These are phyloP conservation scores for Exsudoporus floridanus DNA, from an alignment of 1,284 basidiomycete genomes.

Conservation along the genomic window DNA sequence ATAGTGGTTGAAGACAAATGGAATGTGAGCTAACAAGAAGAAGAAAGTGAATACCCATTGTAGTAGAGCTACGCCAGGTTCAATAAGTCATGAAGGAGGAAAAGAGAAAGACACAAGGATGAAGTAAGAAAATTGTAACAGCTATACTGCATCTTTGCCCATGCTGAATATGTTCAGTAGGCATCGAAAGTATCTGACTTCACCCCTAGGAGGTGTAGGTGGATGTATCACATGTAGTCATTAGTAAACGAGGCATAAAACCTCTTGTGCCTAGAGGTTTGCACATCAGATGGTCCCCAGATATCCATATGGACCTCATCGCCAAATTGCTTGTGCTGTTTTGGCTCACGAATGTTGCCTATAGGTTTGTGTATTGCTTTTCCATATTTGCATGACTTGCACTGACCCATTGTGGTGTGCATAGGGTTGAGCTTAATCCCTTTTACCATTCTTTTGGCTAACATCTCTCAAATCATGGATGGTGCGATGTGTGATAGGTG, in stretches of 20 bases:
- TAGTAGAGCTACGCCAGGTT: too few species aligned
- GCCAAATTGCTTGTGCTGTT: fast-evolving
- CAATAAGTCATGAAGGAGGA: too few species aligned
- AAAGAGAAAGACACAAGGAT: too few species aligned
- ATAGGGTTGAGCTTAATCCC: neutral
- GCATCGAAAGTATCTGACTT: neutral
- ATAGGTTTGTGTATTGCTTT: neutral
- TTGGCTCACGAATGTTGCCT: neutral
- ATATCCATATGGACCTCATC: neutral
- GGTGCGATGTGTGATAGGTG: neutral
- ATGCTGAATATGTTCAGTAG: neutral
- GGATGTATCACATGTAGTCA: neutral
- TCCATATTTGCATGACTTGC: neutral
- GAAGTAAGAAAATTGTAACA: too few species aligned
- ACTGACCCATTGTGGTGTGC: neutral
- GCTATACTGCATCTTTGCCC: neutral
- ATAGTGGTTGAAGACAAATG: too few species aligned
- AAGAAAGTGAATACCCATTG: too few species aligned
- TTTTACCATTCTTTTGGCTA: neutral
- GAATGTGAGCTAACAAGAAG: too few species aligned
- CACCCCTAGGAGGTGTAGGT: neutral
- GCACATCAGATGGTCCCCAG: neutral
- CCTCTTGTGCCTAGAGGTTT: neutral
- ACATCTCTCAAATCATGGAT: neutral
- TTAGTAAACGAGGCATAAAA: neutral